These are phyloP conservation scores for Alectoria sarmentosa DNA, from an alignment of 495 filamentous ascomycete species.

Conservation along the genomic window DNA sequence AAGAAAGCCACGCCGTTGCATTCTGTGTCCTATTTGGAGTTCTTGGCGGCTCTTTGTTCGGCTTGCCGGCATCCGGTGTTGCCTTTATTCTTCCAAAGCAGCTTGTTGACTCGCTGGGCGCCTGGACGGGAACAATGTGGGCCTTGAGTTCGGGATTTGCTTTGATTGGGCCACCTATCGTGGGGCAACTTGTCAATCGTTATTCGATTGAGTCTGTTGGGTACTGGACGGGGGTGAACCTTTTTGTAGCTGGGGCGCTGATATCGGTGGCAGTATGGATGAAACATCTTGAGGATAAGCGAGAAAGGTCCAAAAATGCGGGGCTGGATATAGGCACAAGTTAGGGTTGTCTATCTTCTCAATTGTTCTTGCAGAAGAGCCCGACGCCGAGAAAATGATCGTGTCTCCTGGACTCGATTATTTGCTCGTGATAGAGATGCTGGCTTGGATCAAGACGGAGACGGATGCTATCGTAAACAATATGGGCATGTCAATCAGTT, in stretches of 20 bases:
- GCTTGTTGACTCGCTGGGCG: conserved; percentile 26
- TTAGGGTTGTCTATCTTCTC: no score
- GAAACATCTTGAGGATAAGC: neutral
- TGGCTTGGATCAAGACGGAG: no score
- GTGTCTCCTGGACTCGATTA: no score
- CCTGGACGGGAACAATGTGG: conserved; percentile 44
- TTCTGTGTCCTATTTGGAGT: conserved; percentile 39
- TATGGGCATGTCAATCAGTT: no score
- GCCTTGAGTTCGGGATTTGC: conserved; percentile 30
- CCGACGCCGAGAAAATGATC: no score
- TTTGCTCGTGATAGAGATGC: no score
- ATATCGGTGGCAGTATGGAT: neutral
- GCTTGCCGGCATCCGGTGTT: conserved; percentile 36
- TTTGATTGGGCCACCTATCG: conserved; percentile 36
- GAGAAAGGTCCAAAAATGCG: no score
- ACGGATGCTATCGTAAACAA: no score
- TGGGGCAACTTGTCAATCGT: conserved; percentile 22
- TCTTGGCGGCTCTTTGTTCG: conserved; percentile 35
- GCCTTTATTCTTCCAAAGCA: conserved; percentile 30
- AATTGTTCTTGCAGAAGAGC: no score
- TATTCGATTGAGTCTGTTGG: conserved; percentile 12
- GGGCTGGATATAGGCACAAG: no score
- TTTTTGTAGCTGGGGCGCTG: conserved; percentile 3
- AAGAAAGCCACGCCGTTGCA: conserved; percentile 28
- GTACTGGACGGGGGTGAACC: conserved; percentile 15